These are phyloP conservation scores for Pseudogymnoascus sp. DNA, from an alignment of 2,329 filamentous ascomycete genomes.

Conservation along the genomic window DNA sequence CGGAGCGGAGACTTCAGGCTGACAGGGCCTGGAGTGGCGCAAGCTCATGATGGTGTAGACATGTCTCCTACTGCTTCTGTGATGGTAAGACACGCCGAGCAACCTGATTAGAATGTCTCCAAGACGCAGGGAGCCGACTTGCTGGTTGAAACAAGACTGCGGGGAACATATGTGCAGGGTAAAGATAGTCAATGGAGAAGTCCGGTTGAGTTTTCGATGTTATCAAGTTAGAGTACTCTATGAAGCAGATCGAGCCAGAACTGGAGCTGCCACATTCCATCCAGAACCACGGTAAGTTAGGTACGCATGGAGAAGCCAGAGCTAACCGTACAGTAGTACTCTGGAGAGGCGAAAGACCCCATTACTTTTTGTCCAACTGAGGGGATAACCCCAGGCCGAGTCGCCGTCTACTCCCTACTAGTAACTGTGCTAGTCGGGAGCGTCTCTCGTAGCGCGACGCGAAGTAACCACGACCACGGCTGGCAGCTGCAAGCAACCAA, in stretches of 20 bases:
- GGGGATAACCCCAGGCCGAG: neutral
- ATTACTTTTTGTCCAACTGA: neutral
- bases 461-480: neutral
- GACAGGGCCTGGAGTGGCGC: neutral
- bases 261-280: neutral
- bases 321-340: neutral
- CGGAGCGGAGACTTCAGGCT: neutral
- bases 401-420: neutral
- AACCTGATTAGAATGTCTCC: neutral
- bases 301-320: neutral
- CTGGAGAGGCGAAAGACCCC: neutral
- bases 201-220: neutral
- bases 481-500: neutral
- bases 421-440: neutral
- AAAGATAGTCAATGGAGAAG: neutral
- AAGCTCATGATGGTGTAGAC: neutral
- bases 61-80: neutral
- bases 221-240: neutral
- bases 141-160: neutral
- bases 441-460: neutral
- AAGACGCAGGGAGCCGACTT: neutral
- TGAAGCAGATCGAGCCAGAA: neutral
- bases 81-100: neutral
- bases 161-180: neutral
- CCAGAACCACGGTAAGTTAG: neutral